Base-by-base conservation (phyloP, 2,329 filamentous ascomycete genomes). In the Ophiocordyceps sinensis region DNA sequence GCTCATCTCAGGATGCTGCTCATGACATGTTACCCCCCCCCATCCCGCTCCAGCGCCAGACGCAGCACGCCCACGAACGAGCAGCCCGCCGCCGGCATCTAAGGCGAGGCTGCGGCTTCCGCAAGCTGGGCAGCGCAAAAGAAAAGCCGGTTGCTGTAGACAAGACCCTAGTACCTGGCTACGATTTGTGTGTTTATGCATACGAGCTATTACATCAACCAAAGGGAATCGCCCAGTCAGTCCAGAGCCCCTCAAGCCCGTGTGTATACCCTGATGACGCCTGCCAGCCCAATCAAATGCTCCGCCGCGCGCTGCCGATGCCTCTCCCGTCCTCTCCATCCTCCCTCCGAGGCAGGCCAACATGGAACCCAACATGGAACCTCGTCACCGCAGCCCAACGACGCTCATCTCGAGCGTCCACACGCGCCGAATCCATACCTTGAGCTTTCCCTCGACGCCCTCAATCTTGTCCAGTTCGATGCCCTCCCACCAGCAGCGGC, bases 341-440 rank as follows among this genome's bases (percentile, higher is more conserved):
- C 23, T 30, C 42, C 15, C 23, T 26, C 23, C 23, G 23, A 7
- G 23, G 23, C 23, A 26, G 23, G 12, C 23, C 23, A 12, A 12
- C 5, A 26, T 19, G 19, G 9, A n/a, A n/a, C n/a, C n/a, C n/a
- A n/a, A n/a, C n/a, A n/a, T n/a, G n/a, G 23, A 26, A 26, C 9
- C 12, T 14, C n/a, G 21, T 39, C 43, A 44, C 15, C 40, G 81
- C 51, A 93, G 70, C 42, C 85, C 85, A 60, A 93, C 91, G 41
- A 91, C 85, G 58, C 85, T 91, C 85, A 98, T 98, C 70, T 98
- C 91, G 44, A 98, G 72, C 44, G 91, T 98, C 91, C 91, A 98
- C 44, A 98, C 91, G 53, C 91, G 77, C 56, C 91, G 75, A 59
- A 98, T 96, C 91, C 91, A 98, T 44, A 98, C 87, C 65, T 98